Evolutionary conservation across 805 yeast genomes (phyloP).

Genomic region (Groenewaldozyma tartarivorans): DNA sequence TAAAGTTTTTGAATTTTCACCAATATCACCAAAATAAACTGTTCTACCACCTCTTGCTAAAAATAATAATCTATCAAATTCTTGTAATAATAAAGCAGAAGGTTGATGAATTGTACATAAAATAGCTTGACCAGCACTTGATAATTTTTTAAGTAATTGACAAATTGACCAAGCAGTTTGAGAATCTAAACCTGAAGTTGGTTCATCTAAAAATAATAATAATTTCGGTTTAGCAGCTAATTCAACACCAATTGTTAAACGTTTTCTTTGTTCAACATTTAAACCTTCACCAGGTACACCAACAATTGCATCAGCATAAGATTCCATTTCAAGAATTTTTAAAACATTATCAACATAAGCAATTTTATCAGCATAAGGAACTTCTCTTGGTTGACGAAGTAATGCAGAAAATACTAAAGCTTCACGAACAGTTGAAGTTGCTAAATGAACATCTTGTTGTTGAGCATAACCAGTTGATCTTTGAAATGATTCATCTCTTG

Average conservation of each 20-base stretch:
- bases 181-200: slow-evolving; percentile 61
- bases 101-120: slow-evolving; percentile 80
- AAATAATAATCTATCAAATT: slow-evolving; percentile 67
- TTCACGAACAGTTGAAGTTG: slow-evolving; percentile 61
- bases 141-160: slow-evolving; percentile 49
- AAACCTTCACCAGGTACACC: slow-evolving; percentile 68
- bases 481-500: slow-evolving; percentile 53
- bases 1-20: slow-evolving; percentile 46
- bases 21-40: slow-evolving; percentile 67
- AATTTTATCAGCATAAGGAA: slow-evolving; percentile 46
- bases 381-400: slow-evolving; percentile 51
- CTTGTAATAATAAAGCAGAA: slow-evolving; percentile 66
- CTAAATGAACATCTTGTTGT: slow-evolving; percentile 65
- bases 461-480: slow-evolving; percentile 65
- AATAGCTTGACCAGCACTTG: slow-evolving; percentile 54
- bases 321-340: slow-evolving; percentile 51
- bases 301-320: slow-evolving; percentile 62
- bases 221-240: slow-evolving; percentile 56
- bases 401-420: slow-evolving; percentile 59
- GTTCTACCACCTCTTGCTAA: slow-evolving; percentile 65
- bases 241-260: slow-evolving; percentile 58
- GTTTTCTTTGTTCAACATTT: slow-evolving; percentile 53
- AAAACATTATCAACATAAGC: slow-evolving; percentile 59
- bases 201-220: slow-evolving; percentile 54
- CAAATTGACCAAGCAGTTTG: slow-evolving; percentile 62